Evolutionary conservation across 2,329 filamentous ascomycete species (phyloP).

Genomic region (Camptophora hylomeconis): DNA sequence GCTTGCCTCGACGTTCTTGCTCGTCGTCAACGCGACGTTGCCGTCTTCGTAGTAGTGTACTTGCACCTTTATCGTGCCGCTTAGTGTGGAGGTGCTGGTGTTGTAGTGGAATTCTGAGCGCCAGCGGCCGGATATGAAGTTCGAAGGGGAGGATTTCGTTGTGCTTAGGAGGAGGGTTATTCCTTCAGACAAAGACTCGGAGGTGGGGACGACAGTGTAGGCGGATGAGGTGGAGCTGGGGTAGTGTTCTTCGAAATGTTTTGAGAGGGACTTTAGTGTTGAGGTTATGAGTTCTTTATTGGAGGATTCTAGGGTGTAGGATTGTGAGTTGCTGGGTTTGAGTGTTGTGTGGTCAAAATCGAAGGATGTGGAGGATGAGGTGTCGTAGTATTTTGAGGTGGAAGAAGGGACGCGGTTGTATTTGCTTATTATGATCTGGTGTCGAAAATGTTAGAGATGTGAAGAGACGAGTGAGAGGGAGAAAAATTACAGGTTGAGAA

Average conservation of each 20-base stretch:
- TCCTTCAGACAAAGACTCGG: constrained; percentile 49
- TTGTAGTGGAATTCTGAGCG: constrained; percentile 73
- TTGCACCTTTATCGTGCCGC: constrained; percentile 77
- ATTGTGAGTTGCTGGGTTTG: constrained; percentile 74
- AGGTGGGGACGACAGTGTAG: constrained; percentile 48
- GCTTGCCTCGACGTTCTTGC: constrained; percentile 38
- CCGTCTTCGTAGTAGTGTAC: constrained; percentile 99
- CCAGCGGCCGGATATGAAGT: constrained; percentile 99
- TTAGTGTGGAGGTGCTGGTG: constrained; percentile 53
- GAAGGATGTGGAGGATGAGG: constrained; percentile 78
- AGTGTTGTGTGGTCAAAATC: constrained; percentile 74
- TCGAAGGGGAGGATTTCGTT: constrained; percentile 95
- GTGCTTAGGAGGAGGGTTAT: constrained; percentile 76
- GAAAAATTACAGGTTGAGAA: constrained; percentile 53
- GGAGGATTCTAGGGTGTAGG: constrained; percentile 61
- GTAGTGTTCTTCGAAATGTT: constrained; percentile 81
- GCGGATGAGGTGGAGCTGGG: constrained; percentile 67
- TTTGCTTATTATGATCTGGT: constrained; percentile 62
- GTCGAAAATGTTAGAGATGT: neutral
- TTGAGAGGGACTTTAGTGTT: constrained; percentile 60
- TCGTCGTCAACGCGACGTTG: constrained; percentile 87
- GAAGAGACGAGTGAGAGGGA: constrained; percentile 1
- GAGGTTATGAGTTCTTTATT: constrained; percentile 66
- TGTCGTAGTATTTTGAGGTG: constrained; percentile 75
- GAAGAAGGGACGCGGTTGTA: constrained; percentile 61